phyloP scores from a whole-genome alignment of 2,329 filamentous ascomycete genomes.

The Cercospora zeina region DNA sequence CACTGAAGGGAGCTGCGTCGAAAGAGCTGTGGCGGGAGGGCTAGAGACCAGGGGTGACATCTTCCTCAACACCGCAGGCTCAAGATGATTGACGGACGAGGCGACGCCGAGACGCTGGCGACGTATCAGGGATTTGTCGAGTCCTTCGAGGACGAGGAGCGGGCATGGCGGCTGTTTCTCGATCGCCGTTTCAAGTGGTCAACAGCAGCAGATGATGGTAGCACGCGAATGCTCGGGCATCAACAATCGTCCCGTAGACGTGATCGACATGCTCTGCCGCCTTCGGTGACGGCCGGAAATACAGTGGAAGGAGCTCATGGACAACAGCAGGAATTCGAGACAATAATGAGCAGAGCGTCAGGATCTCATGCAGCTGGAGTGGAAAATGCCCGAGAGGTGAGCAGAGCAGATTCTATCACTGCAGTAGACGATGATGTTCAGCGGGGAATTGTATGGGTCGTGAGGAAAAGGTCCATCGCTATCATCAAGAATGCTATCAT shows the following conservation, averaged over 20 bases:
- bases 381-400: background rate
- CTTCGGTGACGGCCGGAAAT: conserved; percentile 9
- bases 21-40: background rate
- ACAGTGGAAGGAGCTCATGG: background rate
- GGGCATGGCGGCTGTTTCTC: background rate
- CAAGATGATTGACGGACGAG: background rate
- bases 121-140: background rate
- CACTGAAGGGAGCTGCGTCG: no score
- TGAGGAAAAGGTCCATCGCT: conserved; percentile 3
- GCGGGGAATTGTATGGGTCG: background rate
- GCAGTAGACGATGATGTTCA: background rate
- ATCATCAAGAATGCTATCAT: background rate
- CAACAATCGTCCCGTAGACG: background rate
- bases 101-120: background rate
- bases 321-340: background rate
- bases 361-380: background rate
- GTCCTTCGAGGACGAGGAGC: background rate
- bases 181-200: background rate
- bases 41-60: no score
- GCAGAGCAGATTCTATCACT: background rate
- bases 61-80: background rate
- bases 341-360: background rate
- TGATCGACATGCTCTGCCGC: conserved; percentile 19
- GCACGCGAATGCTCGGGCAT: background rate
- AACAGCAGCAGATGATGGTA: background rate